These are phyloP conservation scores for Puccinellia tenuiflora DNA, from an alignment of 176 grass and related monocot species.

Conservation along the genomic window DNA sequence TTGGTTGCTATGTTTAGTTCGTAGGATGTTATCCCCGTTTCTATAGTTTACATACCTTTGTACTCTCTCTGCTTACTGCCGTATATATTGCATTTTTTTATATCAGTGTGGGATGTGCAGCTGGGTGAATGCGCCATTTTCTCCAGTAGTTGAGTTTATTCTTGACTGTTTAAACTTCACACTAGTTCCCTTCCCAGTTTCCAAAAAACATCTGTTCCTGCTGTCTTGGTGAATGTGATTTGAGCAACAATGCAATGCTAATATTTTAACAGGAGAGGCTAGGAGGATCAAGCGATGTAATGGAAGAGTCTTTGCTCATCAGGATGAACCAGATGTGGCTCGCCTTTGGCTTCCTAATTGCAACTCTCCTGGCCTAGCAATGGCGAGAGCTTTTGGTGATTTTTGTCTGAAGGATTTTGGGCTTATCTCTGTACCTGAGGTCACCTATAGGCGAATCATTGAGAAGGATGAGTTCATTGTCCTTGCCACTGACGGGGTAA, in stretches of 20 bases:
- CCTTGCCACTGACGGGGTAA: conserved; percentile 79
- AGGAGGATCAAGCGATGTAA: conserved; percentile 65
- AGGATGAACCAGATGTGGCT: conserved; percentile 63
- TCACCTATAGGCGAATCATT: conserved; percentile 46
- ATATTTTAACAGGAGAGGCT: conserved; percentile 54
- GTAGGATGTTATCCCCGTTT: too few relatives aligned
- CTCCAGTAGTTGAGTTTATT: not conserved
- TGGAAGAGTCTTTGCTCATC: conserved; percentile 59
- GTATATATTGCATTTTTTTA: conserved; percentile 1
- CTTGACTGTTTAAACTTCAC: not conserved
- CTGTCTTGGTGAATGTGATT: not conserved
- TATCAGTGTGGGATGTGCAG: not conserved
- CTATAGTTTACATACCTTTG: too few relatives aligned
- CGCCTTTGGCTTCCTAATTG: conserved; percentile 67
- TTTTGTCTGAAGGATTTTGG: conserved; percentile 81
- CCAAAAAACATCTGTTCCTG: not conserved
- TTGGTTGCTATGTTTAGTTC: too few relatives aligned
- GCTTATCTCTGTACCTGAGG: conserved; percentile 63
- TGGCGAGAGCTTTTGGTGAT: conserved; percentile 76
- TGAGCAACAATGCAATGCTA: not conserved
- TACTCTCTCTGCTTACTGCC: too few relatives aligned
- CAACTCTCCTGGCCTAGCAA: conserved; percentile 63
- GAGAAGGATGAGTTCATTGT: conserved; percentile 67
- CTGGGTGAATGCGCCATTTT: not conserved
- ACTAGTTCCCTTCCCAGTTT: not conserved